Evolutionary conservation across 768 basidiomycete genomes (phyloP).

Genomic region (Amanita fuliginea): DNA sequence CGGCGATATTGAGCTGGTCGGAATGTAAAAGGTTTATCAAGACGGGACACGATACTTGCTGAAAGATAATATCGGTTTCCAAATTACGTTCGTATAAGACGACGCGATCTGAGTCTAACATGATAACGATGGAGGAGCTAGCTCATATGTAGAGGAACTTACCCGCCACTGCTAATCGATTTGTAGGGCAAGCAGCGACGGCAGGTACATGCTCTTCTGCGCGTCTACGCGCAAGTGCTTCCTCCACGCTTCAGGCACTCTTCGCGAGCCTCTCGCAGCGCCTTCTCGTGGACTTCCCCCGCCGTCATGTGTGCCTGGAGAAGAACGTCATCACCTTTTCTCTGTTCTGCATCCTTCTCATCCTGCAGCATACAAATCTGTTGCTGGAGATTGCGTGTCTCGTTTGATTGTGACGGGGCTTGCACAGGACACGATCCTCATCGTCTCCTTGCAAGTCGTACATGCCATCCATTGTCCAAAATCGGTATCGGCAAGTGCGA

Average conservation of each 20-base stretch:
- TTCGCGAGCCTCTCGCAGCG: neutral
- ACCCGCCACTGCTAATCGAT: too few relatives aligned
- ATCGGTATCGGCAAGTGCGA: too few relatives aligned
- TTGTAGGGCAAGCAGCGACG: too few relatives aligned
- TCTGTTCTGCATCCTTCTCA: neutral
- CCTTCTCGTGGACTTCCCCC: slow-evolving; percentile 1
- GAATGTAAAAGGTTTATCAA: slow-evolving; percentile 13
- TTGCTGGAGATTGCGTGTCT: neutral
- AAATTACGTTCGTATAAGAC: slow-evolving; percentile 24
- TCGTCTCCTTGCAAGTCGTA: slow-evolving; percentile 1
- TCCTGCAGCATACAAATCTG: neutral
- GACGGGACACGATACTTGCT: slow-evolving; percentile 35
- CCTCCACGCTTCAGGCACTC: neutral
- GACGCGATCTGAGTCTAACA: slow-evolving; percentile 11
- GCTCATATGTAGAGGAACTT: too few relatives aligned
- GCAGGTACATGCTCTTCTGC: slow-evolving; percentile 1
- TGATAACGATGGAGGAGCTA: neutral
- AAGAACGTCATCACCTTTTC: neutral
- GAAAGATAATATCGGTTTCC: slow-evolving; percentile 17
- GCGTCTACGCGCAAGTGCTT: slow-evolving; percentile 1
- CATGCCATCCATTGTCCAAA: too few relatives aligned
- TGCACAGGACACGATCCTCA: neutral
- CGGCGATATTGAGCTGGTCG: slow-evolving; percentile 23
- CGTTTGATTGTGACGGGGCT: neutral
- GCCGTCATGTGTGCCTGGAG: neutral